Conservation (phyloP, 345 rosid genomes). For the Barbarea vulgaris region DNA sequence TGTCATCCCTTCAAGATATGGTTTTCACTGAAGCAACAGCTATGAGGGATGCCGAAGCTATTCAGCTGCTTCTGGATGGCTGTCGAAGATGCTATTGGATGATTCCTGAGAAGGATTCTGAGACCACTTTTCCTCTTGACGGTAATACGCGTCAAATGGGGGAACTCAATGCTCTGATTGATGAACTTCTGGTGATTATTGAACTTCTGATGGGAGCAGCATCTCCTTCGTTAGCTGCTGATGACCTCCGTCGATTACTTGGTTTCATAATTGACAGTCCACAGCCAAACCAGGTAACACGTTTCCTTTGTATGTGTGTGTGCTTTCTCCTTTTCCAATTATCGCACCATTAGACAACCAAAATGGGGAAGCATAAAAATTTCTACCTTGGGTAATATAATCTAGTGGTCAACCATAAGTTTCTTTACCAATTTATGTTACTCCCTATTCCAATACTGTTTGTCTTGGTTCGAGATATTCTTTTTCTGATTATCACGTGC, state of each 20-base stretch:
- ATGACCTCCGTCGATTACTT: conserved; percentile 83
- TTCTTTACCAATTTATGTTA: background rate
- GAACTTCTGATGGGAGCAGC: conserved; percentile 97
- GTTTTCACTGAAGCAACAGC: conserved; percentile 94
- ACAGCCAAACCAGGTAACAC: conserved; percentile 89
- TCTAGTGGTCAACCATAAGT: background rate
- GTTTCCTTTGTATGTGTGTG: conserved; percentile 2
- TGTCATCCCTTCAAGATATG: conserved; percentile 97
- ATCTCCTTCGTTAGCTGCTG: conserved; percentile 71
- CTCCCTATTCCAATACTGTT: background rate
- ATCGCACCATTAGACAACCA: conserved; percentile 45
- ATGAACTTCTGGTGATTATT: conserved; percentile 94
- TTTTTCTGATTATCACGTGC: background rate
- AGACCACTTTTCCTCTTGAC: conserved; percentile 60
- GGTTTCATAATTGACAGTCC: conserved; percentile 96
- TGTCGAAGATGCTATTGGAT: conserved; percentile 99
- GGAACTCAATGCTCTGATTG: conserved; percentile 95
- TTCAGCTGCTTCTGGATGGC: conserved; percentile 98
- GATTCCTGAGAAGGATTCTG: conserved; percentile 78
- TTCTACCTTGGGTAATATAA: background rate
- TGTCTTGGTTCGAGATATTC: conserved; percentile 14
- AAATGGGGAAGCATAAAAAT: conserved; percentile 51
- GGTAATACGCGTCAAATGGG: conserved; percentile 75
- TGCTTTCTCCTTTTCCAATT: background rate
- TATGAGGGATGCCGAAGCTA: conserved; percentile 96